These are phyloP conservation scores for Talaromyces sp. DNA, from an alignment of 2,329 filamentous ascomycete genomes.

Conservation along the genomic window DNA sequence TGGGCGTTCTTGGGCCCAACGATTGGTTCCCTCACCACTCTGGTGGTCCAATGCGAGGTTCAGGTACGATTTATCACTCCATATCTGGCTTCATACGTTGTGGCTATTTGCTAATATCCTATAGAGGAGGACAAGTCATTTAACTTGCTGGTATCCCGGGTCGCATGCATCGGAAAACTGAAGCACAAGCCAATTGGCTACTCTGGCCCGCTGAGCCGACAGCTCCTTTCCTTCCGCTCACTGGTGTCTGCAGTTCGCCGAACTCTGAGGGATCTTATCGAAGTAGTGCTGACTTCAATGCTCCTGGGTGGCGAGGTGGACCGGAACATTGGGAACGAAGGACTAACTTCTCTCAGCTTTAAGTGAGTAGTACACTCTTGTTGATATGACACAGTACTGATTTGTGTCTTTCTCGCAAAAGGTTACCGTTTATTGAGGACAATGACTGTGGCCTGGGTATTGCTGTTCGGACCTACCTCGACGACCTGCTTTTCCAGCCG, in stretches of 20 bases:
- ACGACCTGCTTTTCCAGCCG: slow-evolving; percentile 50
- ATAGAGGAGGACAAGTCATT: slow-evolving; percentile 69
- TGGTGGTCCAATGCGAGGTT: slow-evolving; percentile 55
- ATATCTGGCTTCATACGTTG: neutral
- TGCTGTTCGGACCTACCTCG: slow-evolving; percentile 44
- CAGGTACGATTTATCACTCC: slow-evolving; percentile 27
- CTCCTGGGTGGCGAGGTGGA: slow-evolving; percentile 75
- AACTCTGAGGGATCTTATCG: slow-evolving; percentile 73
- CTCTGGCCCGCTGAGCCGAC: slow-evolving; percentile 87
- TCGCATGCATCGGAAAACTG: slow-evolving; percentile 76
- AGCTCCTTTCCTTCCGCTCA: slow-evolving; percentile 79
- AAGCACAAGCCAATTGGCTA: slow-evolving; percentile 83
- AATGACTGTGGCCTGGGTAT: slow-evolving; percentile 44
- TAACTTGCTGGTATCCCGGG: slow-evolving; percentile 77
- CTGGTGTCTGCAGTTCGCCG: slow-evolving; percentile 74
- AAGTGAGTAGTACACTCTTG: slow-evolving; percentile 52
- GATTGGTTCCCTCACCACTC: slow-evolving; percentile 56
- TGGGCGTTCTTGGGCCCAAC: slow-evolving; percentile 70
- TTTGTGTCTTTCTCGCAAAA: slow-evolving; percentile 15
- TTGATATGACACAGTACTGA: neutral
- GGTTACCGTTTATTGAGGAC: slow-evolving; percentile 41
- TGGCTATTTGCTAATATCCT: slow-evolving; percentile 24
- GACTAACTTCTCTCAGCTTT: slow-evolving; percentile 66
- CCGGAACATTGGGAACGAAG: slow-evolving; percentile 51
- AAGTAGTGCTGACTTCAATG: slow-evolving; percentile 74